Evolutionary conservation across 1,284 basidiomycete genomes (phyloP).

Genomic region (Gymnopus androsaceus): DNA sequence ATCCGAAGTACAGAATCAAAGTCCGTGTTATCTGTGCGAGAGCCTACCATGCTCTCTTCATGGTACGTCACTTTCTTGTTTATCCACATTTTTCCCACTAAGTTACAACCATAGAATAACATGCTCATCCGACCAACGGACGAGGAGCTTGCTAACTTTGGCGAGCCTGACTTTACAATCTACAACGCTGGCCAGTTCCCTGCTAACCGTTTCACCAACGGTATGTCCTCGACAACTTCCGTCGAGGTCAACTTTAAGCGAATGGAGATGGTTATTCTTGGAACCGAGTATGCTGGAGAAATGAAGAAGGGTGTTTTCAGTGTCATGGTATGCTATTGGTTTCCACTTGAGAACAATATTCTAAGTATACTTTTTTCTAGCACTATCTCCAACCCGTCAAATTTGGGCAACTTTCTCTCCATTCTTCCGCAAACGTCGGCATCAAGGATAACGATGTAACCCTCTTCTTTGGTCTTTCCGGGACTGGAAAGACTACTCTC

Average conservation of each 20-base stretch:
- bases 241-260: slow-evolving; percentile 99
- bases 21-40: slow-evolving; percentile 98
- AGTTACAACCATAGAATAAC: slow-evolving; percentile 71
- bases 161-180: slow-evolving; percentile 99
- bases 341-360: slow-evolving; percentile 19
- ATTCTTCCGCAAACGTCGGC: slow-evolving; percentile 99
- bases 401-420: slow-evolving; percentile 96
- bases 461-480: slow-evolving; percentile 98
- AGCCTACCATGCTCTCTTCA: slow-evolving; percentile 99
- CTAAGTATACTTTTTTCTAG: slow-evolving; percentile 38
- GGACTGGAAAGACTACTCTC: slow-evolving; percentile 97
- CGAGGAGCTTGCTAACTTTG: slow-evolving; percentile 93
- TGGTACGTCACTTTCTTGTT: slow-evolving; percentile 62
- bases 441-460: slow-evolving; percentile 90
- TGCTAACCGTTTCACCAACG: slow-evolving; percentile 99
- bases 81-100: slow-evolving; percentile 9
- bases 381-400: slow-evolving; percentile 99
- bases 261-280: slow-evolving; percentile 99
- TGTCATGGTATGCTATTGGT: slow-evolving; percentile 74
- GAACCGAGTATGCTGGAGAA: slow-evolving; percentile 99
- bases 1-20: slow-evolving; percentile 99
- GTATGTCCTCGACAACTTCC: slow-evolving; percentile 98
- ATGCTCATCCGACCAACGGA: slow-evolving; percentile 98
- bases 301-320: slow-evolving; percentile 99
- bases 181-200: slow-evolving; percentile 99